Base-by-base conservation (phyloP, 768 basidiomycete genomes). In the Auriscalpium microsporum region DNA sequence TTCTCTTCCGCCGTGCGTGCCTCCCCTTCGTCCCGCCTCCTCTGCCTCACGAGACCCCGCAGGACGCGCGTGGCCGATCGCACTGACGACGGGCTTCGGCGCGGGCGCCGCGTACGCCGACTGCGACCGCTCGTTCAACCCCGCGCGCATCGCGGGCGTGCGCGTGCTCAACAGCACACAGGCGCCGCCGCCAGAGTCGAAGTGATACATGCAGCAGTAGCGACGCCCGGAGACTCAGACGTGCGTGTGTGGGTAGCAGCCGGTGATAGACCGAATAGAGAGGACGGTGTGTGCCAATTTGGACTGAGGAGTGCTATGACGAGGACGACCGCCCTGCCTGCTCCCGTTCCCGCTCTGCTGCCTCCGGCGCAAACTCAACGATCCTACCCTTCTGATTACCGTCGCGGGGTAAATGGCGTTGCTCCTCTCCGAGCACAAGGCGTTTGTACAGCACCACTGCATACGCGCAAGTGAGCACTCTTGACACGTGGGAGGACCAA, bases 21-120 rank as follows among this genome's bases (percentile, higher is more conserved):
- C 53, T 28, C 50, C 10, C 8, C 45, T 53, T 47, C 54, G 45
- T 28, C 19, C 51, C 16, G 45, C 16, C 49, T 36, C 35, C 45
- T 42, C 40, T 57, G 48, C 40, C 44, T 33, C 57, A 17, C 44
- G 35, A 28, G 19, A 38, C 51, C 44, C 50, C 57, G 61, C 67
- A 94, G 92, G 92, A 76, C 88, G 93, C 56, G 87, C 87, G 66
- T 95, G 91, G 90, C 92, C 92, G 46, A 84, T 95, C 61, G 83
- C 88, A 34, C 79, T 94, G 54, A 76, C 86, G 14, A 88, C 89
- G 7, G 92, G 92, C 37, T 93, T 94, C 67, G 92, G 92, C 36
- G 78, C 84, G 42, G 92, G 92, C 45, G 82, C 83, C 52, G 90
- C 92, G 33, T 94, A 91, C 67, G 84, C 89, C 34, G 92, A 94